A percentile compares a stretch with the other conserved stretches of the same genome.
Evolutionary conservation across 2,329 filamentous ascomycete genomes (phyloP).

Genomic region (Monosporascus ibericus): DNA sequence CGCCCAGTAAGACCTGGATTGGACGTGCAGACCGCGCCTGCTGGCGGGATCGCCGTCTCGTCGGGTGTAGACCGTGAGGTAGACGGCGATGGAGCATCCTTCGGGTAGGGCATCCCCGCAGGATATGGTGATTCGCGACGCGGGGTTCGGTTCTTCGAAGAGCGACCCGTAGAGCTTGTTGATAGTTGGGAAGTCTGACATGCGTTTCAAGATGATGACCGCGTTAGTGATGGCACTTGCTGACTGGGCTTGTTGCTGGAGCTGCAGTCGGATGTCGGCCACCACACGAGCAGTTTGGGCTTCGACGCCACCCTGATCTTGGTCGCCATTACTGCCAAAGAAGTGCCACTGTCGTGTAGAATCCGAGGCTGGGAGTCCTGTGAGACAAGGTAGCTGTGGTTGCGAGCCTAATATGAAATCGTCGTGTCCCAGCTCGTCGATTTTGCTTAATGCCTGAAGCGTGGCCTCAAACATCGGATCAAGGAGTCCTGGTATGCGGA

Average conservation of each 20-base stretch:
- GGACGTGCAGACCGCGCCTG: constrained; percentile 73
- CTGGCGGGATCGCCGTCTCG: constrained; percentile 7
- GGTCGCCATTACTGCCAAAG: constrained; percentile 18
- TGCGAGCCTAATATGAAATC: constrained; percentile 1
- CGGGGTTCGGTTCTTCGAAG: constrained; percentile 75
- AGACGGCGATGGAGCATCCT: constrained; percentile 55
- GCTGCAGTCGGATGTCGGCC: constrained; percentile 34
- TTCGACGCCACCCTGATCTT: constrained; percentile 27
- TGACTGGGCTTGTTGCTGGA: constrained; percentile 30
- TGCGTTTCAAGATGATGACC: constrained; percentile 67
- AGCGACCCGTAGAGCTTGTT: constrained; percentile 71
- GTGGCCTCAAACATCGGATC: constrained; percentile 53
- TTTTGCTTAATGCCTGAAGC: constrained; percentile 25
- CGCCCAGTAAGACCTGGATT: constrained; percentile 93
- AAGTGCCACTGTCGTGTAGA: constrained; percentile 31
- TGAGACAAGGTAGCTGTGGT: constrained; percentile 6
- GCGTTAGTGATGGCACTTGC: constrained; percentile 45
- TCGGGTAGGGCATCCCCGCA: constrained; percentile 61
- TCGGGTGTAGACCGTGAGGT: constrained; percentile 35
- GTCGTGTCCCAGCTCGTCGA: constrained; percentile 1
- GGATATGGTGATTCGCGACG: constrained; percentile 77
- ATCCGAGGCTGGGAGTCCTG: not conserved
- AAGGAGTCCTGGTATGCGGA: constrained; percentile 59
- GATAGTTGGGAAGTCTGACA: constrained; percentile 70
- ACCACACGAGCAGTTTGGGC: constrained; percentile 44